phyloP scores from a whole-genome alignment of 352 stramenopile species.

The Globisporangium barbulae region DNA sequence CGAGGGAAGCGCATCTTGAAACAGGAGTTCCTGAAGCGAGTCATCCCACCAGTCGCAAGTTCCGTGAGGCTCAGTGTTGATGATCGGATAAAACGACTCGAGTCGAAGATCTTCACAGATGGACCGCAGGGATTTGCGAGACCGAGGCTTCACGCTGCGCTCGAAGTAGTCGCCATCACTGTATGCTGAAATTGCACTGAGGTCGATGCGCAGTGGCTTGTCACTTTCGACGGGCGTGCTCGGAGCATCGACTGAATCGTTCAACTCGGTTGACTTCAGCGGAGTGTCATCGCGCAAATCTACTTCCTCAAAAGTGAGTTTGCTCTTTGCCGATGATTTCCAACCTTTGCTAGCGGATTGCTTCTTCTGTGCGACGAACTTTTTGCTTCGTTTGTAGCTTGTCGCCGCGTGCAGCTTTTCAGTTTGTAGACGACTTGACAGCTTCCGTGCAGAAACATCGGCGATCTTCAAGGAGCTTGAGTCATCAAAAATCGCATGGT shows the following conservation, averaged over 20 bases:
- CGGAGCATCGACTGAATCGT: not conserved
- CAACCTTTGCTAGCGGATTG: slow-evolving; percentile 4
- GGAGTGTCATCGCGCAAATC: not conserved
- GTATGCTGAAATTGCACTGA: slow-evolving; percentile 1
- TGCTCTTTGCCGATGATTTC: not conserved
- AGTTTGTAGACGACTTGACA: slow-evolving; percentile 1
- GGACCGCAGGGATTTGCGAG: slow-evolving; percentile 14
- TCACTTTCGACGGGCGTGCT: not conserved
- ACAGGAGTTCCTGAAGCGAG: slow-evolving; percentile 36
- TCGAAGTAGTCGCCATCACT: not conserved
- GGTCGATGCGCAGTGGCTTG: slow-evolving; percentile 3
- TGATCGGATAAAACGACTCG: slow-evolving; percentile 7
- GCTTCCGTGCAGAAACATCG: slow-evolving; percentile 4
- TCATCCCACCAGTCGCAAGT: slow-evolving; percentile 38
- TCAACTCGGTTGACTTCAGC: not conserved
- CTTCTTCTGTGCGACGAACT: slow-evolving; percentile 3
- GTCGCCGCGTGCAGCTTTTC: not conserved
- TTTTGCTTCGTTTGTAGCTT: not conserved
- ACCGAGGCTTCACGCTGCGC: not conserved
- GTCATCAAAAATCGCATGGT: slow-evolving; percentile 47
- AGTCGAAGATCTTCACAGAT: slow-evolving; percentile 12
- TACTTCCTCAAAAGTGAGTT: slow-evolving; percentile 4
- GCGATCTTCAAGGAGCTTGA: slow-evolving; percentile 24
- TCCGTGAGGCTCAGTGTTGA: slow-evolving; percentile 15
- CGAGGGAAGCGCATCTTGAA: slow-evolving; percentile 32